phyloP scores from a whole-genome alignment of 1,139 yeast species.

The Ogataea hybrid region DNA sequence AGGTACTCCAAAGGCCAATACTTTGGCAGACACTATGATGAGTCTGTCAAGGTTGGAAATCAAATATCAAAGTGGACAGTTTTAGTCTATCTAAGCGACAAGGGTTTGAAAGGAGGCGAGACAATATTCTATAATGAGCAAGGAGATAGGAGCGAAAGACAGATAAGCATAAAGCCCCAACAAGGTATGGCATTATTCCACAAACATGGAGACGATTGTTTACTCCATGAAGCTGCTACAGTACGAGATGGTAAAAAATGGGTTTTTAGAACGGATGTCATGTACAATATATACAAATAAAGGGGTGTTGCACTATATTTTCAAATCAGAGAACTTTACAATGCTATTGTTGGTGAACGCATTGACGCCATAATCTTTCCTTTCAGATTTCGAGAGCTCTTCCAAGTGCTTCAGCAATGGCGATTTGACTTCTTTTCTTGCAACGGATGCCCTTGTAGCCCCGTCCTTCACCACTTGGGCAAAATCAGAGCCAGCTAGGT shows the following conservation, averaged over 20 bases:
- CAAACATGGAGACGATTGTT: conserved; percentile 66
- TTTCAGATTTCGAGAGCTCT: conserved; percentile 4
- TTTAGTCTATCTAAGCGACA: conserved; percentile 54
- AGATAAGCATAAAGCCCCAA: conserved; percentile 44
- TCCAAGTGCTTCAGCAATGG: conserved; percentile 16
- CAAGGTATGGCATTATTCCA: conserved; percentile 63
- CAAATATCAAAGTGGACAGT: conserved; percentile 55
- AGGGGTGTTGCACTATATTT: conserved; percentile 10
- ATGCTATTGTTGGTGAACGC: conserved; percentile 25
- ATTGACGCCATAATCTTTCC: conserved; percentile 13
- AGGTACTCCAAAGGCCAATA: conserved; percentile 58
- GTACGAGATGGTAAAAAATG: conserved; percentile 58
- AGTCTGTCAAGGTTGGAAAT: conserved; percentile 41
- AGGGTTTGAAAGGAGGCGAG: conserved; percentile 61
- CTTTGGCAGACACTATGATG: conserved; percentile 65
- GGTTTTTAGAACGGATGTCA: conserved; percentile 64
- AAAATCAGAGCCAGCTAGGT: conserved; percentile 40
- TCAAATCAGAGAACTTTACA: conserved; percentile 25
- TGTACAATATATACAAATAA: conserved; percentile 28
- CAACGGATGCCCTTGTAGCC: conserved; percentile 7
- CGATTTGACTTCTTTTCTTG: conserved; percentile 8
- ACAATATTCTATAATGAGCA: conserved; percentile 47
- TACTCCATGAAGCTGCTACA: conserved; percentile 57
- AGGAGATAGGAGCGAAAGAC: conserved; percentile 27
- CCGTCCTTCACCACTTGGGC: conserved; percentile 25